Evolutionary conservation across 805 yeast genomes (phyloP), one percentile per base, ranked within the genome.

Genomic region (Clavispora asparagi): DNA sequence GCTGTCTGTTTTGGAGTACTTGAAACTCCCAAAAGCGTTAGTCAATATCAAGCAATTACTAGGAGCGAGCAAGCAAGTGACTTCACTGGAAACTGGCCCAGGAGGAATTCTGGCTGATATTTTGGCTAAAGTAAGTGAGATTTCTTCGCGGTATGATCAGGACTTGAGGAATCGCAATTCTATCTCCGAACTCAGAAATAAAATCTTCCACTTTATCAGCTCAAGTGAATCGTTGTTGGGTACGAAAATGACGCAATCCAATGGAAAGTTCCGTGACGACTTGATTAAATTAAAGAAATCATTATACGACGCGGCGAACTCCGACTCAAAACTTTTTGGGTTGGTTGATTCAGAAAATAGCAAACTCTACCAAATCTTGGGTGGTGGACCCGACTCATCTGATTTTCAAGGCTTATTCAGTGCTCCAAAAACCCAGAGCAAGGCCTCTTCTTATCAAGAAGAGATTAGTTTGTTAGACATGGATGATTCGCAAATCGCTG

Each of bases 1-100:
- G 41, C 64, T 74, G 2, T 87, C 96, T 1, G 87, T 87, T 9
- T 73, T 90, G 47, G 98, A 90, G 56, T 89, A 78, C 55, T 76
- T 89, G 53, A 83, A 84, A 46, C 70, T 92, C 45, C 96, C 97
- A 1, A 73, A 73, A 39, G 77, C 87, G 2, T 63, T 87, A 31
- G 74, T 68, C 13, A 81, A 77, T 19, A 60, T 87, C 37, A 80
- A 78, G 50, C 67, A 67, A 46, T 60, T 69, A n/a, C 54, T 65
- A 7, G 56, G 50, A 5, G 50, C 52, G 1, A 47, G 55, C 16
- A 44, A 39, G 12, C 30, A 37, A 12, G 17, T 40, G 29, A 28
- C 33, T 3, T 14, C 42, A 12, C 16, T 29, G 9, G 29, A 13
- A 13, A 7, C 10, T 23, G 43, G 14, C 23, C 5, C 9, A 1